Conservation (phyloP, 1,139 yeast species). For the Diutina rugosa region DNA sequence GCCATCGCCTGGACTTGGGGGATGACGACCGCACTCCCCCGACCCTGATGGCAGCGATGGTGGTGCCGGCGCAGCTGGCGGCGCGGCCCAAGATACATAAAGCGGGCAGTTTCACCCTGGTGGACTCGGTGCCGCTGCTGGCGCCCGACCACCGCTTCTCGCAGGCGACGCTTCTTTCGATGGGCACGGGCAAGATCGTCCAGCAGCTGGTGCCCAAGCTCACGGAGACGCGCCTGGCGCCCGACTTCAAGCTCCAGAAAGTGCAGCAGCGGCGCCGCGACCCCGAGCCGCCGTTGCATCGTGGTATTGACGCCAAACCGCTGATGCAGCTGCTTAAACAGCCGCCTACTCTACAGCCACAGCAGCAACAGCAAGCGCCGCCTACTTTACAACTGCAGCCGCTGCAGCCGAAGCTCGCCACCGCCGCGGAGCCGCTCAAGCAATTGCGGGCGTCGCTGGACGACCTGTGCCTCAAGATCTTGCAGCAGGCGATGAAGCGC, state of each 20-base stretch:
- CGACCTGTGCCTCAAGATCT: slow-evolving; percentile 80
- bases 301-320: background rate
- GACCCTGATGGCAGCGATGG: slow-evolving; percentile 1
- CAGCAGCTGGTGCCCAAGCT: slow-evolving; percentile 1
- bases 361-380: background rate
- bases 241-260: slow-evolving; percentile 1
- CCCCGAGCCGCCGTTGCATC: background rate
- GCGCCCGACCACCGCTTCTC: background rate
- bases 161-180: background rate
- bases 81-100: background rate
- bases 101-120: background rate
- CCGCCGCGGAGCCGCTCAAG: slow-evolving; percentile 46
- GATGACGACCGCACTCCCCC: background rate
- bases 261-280: background rate
- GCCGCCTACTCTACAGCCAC: background rate
- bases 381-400: background rate
- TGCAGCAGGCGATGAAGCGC: slow-evolving; percentile 82
- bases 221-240: slow-evolving; percentile 1
- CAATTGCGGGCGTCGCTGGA: slow-evolving; percentile 82
- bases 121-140: background rate
- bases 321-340: background rate
- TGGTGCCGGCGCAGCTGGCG: background rate
- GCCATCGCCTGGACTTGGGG: background rate
- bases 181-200: slow-evolving; percentile 2
- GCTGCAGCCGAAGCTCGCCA: background rate